phyloP scores from a whole-genome alignment of 2,329 filamentous ascomycete genomes.

The Rhynchosporium graminicola region DNA sequence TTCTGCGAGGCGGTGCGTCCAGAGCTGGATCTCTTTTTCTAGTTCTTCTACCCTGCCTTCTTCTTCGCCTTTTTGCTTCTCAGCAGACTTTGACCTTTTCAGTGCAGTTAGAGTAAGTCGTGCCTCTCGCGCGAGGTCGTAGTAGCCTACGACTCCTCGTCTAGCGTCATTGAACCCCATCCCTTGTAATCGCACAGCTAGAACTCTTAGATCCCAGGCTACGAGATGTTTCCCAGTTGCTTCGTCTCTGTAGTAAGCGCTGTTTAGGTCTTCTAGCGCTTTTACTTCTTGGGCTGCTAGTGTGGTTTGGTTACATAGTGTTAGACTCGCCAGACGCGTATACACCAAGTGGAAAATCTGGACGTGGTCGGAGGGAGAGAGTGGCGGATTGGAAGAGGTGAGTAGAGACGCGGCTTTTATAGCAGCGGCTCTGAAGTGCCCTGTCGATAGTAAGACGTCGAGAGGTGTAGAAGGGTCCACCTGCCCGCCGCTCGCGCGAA shows the following conservation, averaged over 20 bases:
- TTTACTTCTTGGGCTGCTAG: slow-evolving; percentile 69
- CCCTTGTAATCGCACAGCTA: slow-evolving; percentile 81
- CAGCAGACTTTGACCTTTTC: slow-evolving; percentile 33
- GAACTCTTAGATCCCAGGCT: slow-evolving; percentile 83
- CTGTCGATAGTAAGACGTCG: slow-evolving; percentile 64
- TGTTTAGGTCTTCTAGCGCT: slow-evolving; percentile 62
- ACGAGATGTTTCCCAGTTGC: slow-evolving; percentile 63
- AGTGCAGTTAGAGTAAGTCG: slow-evolving; percentile 59
- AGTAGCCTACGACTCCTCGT: slow-evolving; percentile 84
- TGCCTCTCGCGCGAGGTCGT: slow-evolving; percentile 82
- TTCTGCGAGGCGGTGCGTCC: slow-evolving; percentile 72
- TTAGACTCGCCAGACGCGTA: slow-evolving; percentile 77
- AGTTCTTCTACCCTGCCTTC: slow-evolving; percentile 8
- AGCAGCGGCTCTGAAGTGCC: slow-evolving; percentile 81
- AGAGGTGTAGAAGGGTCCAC: slow-evolving; percentile 66
- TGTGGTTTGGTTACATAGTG: slow-evolving; percentile 72
- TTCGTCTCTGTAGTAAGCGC: slow-evolving; percentile 56
- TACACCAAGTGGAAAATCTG: slow-evolving; percentile 79
- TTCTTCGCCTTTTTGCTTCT: background rate
- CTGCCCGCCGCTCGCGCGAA: slow-evolving; percentile 67
- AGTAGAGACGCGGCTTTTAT: slow-evolving; percentile 65
- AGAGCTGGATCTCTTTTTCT: slow-evolving; percentile 55
- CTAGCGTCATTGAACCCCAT: slow-evolving; percentile 83
- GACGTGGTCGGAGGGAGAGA: slow-evolving; percentile 52
- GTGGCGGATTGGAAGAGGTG: slow-evolving; percentile 46